Evolutionary conservation across 306 rosid species (phyloP), one percentile per base, ranked within the genome.

Genomic region (Crataegus laevigata): DNA sequence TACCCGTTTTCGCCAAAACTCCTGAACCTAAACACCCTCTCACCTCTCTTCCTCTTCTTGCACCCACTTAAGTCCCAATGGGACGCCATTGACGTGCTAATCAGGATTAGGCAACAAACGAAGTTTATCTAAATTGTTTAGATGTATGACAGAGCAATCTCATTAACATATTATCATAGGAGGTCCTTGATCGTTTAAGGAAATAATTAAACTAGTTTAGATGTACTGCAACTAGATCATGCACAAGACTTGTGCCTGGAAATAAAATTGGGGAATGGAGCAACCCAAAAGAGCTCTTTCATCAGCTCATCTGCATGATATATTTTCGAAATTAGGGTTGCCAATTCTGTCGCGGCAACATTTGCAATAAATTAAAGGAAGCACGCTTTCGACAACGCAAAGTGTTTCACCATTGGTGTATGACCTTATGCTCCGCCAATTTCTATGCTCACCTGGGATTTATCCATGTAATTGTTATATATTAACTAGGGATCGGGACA

Each of bases 41-140:
- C 97, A 60, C 98, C 89, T 67, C 89, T 84, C 80, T 85, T 87
- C 85, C 94, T 88, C 78, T 88, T 94, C 88, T 86, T 91, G 83
- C 81, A 87, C 6, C 90, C 86, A 32, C 58, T 51, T 2, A 83
- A 78, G 15, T 89, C 94, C 81, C 89, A 78, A 70, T 86, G 79
- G 71, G 88, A 87, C 77, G 88, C 83, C 97, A 90, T 90, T 38
- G 5, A 15, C 9, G 40, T 60, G 60, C 38, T 1, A 40, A 6
- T 10, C 18, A 25, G 77, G 55, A 72, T 18, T 11, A 75, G 42
- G 29, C 61, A 30, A 24, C 28, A 34, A 6, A 34, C 29, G 65
- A 55, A 70, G 68, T 47, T 80, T 51, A 38, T 60, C 26, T 60
- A 60, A n/a, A n/a, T n/a, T n/a, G n/a, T n/a, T n/a, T n/a, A n/a